Percentiles rank a stretch among this genome's conserved stretches.
Conservation (phyloP, 306 rosid species). For the Lithocarpus polystachyus region DNA sequence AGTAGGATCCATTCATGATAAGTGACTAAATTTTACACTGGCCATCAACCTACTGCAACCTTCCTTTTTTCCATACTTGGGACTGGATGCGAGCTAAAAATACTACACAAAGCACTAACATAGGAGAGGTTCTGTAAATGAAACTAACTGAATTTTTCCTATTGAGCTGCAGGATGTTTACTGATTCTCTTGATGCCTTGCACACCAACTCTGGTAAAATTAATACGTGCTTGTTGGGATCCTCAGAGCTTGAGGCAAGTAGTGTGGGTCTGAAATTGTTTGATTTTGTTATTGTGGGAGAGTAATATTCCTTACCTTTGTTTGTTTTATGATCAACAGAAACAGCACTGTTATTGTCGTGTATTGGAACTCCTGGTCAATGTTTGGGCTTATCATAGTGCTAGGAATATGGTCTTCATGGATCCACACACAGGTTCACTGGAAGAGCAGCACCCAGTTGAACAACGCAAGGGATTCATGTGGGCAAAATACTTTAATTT, state of each 20-base stretch:
- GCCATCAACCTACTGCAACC: no score
- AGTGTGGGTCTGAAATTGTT: neutral
- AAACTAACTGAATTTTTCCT: slow-evolving; percentile 25
- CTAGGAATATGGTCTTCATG: slow-evolving; percentile 77
- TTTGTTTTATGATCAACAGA: slow-evolving; percentile 37
- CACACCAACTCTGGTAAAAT: slow-evolving; percentile 44
- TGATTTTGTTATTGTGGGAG: slow-evolving; percentile 12
- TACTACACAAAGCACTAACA: no score
- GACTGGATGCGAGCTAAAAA: no score
- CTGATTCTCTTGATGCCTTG: slow-evolving; percentile 78
- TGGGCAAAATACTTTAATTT: slow-evolving; percentile 76
- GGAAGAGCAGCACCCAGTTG: slow-evolving; percentile 84
- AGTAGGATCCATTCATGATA: no score
- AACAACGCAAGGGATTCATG: slow-evolving; percentile 68
- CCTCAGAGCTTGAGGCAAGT: slow-evolving; percentile 80
- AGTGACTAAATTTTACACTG: no score
- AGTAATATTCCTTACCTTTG: slow-evolving; percentile 21
- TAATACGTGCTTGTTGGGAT: slow-evolving; percentile 57
- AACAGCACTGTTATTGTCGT: slow-evolving; percentile 83
- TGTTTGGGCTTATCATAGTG: slow-evolving; percentile 97
- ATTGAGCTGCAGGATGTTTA: slow-evolving; percentile 75
- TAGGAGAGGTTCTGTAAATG: neutral
- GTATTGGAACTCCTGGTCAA: slow-evolving; percentile 84
- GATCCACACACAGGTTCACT: slow-evolving; percentile 67
- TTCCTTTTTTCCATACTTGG: no score